A percentile compares a stretch with the other conserved stretches of the same genome.
Conservation (phyloP, 106 monocot genomes). For the Allium fistulosum region DNA sequence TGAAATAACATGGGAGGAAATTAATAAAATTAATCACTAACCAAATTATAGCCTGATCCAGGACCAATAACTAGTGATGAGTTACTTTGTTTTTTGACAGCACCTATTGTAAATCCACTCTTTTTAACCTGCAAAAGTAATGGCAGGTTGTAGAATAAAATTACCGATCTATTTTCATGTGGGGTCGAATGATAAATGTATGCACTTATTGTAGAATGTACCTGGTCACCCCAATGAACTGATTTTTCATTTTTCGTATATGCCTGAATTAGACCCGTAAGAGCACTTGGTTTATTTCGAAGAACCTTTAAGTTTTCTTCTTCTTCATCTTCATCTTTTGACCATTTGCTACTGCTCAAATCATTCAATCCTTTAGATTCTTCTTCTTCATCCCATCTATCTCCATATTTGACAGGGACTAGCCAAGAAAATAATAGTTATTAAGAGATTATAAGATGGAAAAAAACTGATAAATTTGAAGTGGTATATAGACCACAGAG, state of each 20-base stretch:
- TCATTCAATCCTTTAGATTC: slow-evolving; percentile 28
- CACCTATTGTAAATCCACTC: slow-evolving; percentile 77
- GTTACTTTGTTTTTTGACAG: slow-evolving; percentile 22
- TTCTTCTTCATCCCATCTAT: slow-evolving; percentile 51
- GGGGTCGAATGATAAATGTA: not conserved
- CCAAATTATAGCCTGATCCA: slow-evolving; percentile 90
- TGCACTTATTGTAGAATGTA: slow-evolving; percentile 15
- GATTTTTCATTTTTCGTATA: slow-evolving; percentile 52
- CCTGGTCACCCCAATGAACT: slow-evolving; percentile 90
- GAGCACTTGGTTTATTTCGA: slow-evolving; percentile 21
- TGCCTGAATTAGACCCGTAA: slow-evolving; percentile 69
- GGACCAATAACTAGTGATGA: slow-evolving; percentile 81
- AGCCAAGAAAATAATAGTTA: slow-evolving; percentile 6
- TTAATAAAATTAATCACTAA: slow-evolving; percentile 19
- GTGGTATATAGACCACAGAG: not conserved
- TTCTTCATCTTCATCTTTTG: slow-evolving; percentile 63
- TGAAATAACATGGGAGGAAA: not conserved
- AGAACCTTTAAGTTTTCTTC: slow-evolving; percentile 18
- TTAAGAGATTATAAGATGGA: not conserved
- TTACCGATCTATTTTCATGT: slow-evolving; percentile 5
- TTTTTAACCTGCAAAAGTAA: slow-evolving; percentile 49
- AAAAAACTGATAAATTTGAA: not conserved
- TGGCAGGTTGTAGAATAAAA: not conserved
- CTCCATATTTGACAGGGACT: slow-evolving; percentile 29
- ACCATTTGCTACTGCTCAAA: slow-evolving; percentile 82